Percentiles rank a stretch among this genome's conserved stretches.
These are phyloP conservation scores for Wallacemonas collosoma DNA, from an alignment of 208 protist genomes.

Conservation along the genomic window DNA sequence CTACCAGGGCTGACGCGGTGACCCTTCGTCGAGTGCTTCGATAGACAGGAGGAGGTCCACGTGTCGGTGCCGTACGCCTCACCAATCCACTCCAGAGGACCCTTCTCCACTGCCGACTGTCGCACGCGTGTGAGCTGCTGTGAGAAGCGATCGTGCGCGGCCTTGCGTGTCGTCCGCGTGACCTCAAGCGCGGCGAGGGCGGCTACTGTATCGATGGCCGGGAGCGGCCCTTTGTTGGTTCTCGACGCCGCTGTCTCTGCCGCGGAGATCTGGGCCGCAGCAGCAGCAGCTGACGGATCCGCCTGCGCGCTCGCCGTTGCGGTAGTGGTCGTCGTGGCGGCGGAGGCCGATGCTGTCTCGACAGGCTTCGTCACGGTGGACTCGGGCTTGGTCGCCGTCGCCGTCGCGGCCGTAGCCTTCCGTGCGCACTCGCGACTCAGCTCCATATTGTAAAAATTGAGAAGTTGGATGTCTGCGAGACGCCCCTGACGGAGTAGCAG, in stretches of 20 bases:
- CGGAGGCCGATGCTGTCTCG: too few relatives aligned
- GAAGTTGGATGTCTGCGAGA: constrained; percentile 66
- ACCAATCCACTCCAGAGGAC: constrained; percentile 37
- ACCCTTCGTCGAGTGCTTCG: constrained; percentile 1
- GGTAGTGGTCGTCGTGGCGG: too few relatives aligned
- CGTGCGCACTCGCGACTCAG: constrained; percentile 25
- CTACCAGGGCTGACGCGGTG: not conserved
- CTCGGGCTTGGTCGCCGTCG: too few relatives aligned
- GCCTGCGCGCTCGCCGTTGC: too few relatives aligned
- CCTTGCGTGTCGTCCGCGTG: constrained; percentile 12
- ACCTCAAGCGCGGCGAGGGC: not conserved
- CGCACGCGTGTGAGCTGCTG: constrained; percentile 25
- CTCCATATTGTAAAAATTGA: constrained; percentile 65
- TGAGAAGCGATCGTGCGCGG: constrained; percentile 25
- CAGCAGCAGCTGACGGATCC: not conserved
- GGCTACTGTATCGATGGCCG: not conserved
- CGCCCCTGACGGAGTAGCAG: constrained; percentile 61
- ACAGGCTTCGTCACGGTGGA: too few relatives aligned
- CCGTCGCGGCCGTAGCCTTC: not conserved
- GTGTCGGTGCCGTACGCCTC: constrained; percentile 31
- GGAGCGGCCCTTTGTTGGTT: not conserved
- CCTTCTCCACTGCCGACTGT: constrained; percentile 21
- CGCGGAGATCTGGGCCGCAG: not conserved
- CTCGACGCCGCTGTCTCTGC: not conserved
- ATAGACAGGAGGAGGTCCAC: constrained; percentile 22